These are phyloP conservation scores for Pichia sp. DNA, from an alignment of 1,139 yeast species.

Conservation along the genomic window DNA sequence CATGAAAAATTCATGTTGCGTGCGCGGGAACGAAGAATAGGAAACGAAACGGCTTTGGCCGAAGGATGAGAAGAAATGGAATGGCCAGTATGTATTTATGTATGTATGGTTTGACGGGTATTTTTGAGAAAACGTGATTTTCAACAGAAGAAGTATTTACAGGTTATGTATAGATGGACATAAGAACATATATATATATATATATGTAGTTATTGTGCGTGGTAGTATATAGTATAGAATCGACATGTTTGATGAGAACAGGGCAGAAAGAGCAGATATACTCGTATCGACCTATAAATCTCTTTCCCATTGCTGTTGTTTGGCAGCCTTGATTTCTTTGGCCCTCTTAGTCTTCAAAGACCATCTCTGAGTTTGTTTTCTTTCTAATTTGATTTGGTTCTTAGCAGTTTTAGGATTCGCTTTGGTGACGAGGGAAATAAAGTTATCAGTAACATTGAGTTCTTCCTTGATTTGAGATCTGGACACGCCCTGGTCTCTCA, in stretches of 20 bases:
- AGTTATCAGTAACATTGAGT: constrained; percentile 47
- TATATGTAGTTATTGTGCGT: neutral
- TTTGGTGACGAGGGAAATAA: constrained; percentile 43
- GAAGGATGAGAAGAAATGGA: too few relatives aligned
- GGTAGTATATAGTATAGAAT: too few relatives aligned
- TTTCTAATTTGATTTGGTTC: constrained; percentile 22
- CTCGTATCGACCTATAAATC: constrained; percentile 7
- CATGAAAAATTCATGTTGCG: too few relatives aligned
- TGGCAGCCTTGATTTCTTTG: constrained; percentile 15
- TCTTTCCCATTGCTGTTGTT: constrained; percentile 20
- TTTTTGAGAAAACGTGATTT: too few relatives aligned
- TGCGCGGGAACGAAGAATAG: too few relatives aligned
- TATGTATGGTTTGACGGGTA: too few relatives aligned
- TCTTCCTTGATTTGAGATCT: constrained; percentile 58
- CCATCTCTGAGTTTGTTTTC: constrained; percentile 40
- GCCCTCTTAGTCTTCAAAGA: constrained; percentile 30
- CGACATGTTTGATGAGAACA: too few relatives aligned
- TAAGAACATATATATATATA: constrained; percentile 9
- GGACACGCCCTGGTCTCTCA: constrained; percentile 52
- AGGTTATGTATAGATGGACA: too few relatives aligned
- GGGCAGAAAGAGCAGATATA: neutral
- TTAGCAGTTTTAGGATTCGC: constrained; percentile 25
- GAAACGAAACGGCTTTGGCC: too few relatives aligned
- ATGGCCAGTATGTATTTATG: too few relatives aligned
- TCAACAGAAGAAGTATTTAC: too few relatives aligned